Base-by-base conservation (phyloP, 495 filamentous ascomycete genomes). In the Jackrogersella minutella region DNA sequence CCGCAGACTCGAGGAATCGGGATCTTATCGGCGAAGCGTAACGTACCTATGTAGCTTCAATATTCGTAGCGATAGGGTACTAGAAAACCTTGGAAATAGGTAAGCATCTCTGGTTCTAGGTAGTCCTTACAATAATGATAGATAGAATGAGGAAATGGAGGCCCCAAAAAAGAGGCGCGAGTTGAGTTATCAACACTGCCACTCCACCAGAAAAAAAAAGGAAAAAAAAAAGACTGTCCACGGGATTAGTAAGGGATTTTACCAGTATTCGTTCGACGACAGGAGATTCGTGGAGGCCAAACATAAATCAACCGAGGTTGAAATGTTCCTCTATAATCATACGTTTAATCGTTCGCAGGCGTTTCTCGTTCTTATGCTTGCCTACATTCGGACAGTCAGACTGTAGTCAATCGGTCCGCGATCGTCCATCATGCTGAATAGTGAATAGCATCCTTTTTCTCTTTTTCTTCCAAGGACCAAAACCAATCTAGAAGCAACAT, bases 351-450 rank as follows among this genome's bases (percentile, higher is more conserved):
- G 28, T 49, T 56, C 40, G 39, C 24, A 22, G 24, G n/a, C 17
- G 14, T 9, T 31, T 53, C 5, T 46, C 21, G 65, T 37, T 22
- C 54, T 24, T 16, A 41, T 57, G 26, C 37, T 44, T 53, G 19
- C 30, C 40, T 47, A 41, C 43, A 39, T 58, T 31, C 28, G 61
- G n/a, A 13, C 28, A n/a, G n/a, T 58, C 22, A 5, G 19, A 59
- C 2, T 31, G 30, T 50, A 10, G 39, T 39, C n/a, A 68, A 59
- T 64, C 66, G 66, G 66, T 22, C 66, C 65, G 58, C 41, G 26
- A 60, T 16, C 17, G 44, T 37, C n/a, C 8, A 37, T 33, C 31
- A 17, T 58, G 13, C 13, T 55, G 13, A 14, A 43, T 28, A 46
- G 19, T 10, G 39, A 36, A 64, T 13, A 31, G 36, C 30, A 26